Conservation (phyloP, 306 rosid species). For the Cercis canadensis region DNA sequence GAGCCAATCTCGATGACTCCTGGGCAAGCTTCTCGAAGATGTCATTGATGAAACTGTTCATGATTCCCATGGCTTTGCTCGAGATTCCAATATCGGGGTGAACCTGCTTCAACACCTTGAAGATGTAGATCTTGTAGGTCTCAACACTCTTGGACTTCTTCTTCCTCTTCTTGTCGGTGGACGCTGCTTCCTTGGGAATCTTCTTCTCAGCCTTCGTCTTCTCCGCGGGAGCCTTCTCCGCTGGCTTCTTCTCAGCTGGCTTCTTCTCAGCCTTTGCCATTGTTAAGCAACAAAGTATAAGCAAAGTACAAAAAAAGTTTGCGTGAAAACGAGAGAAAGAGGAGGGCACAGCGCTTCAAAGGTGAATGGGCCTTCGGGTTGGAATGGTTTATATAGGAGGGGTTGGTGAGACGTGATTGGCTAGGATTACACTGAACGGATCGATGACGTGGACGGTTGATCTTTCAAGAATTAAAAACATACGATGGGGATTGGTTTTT, state of each 20-base stretch:
- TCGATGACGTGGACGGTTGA: constrained; percentile 12
- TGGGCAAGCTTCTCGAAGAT: no score
- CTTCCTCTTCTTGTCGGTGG: constrained; percentile 22
- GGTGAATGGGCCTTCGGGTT: background rate
- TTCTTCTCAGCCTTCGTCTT: constrained; percentile 40
- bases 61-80: no score
- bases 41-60: no score
- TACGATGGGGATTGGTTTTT: background rate
- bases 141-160: constrained; percentile 14
- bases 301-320: no score
- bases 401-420: background rate
- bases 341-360: no score
- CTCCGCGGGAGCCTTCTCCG: constrained; percentile 31
- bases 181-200: constrained; percentile 25
- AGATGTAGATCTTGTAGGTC: background rate
- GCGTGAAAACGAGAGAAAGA: no score
- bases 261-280: constrained; percentile 43
- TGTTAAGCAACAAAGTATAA: background rate
- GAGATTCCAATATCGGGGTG: no score
- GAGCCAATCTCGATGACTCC: no score
- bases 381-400: background rate
- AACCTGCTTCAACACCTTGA: no score
- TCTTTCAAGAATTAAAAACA: background rate
- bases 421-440: background rate
- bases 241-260: constrained; percentile 1